Conservation (phyloP, 768 basidiomycete species). For the Psilocybe tampanensis region DNA sequence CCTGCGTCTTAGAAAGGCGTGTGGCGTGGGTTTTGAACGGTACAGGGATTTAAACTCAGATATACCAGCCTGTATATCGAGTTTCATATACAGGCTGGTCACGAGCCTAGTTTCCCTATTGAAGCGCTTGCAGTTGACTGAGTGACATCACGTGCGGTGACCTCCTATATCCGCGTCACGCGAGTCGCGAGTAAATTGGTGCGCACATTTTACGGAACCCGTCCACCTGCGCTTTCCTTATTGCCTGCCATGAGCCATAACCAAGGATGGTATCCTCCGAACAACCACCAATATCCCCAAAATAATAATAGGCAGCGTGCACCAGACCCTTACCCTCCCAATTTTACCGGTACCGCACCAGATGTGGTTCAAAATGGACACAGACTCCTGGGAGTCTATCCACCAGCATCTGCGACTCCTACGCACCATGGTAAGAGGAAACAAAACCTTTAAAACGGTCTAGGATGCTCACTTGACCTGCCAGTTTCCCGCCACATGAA, state of each 20-base stretch:
- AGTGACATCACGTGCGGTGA: conserved; percentile 19
- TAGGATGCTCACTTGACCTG: conserved; percentile 6
- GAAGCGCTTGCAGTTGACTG: too few relatives aligned
- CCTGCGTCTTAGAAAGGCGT: too few relatives aligned
- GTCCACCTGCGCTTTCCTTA: conserved; percentile 4
- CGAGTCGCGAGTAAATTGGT: conserved; percentile 22
- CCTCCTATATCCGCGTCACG: conserved; percentile 24
- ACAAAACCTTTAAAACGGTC: not conserved
- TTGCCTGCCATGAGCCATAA: conserved; percentile 35
- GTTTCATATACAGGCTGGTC: too few relatives aligned
- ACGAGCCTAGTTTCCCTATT: too few relatives aligned
- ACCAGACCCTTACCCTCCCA: conserved; percentile 18
- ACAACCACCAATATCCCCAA: conserved; percentile 30
- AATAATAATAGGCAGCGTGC: conserved; percentile 19
- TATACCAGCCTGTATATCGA: too few relatives aligned
- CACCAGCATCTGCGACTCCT: conserved; percentile 78
- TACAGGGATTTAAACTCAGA: too few relatives aligned
- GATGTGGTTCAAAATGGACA: conserved; percentile 72
- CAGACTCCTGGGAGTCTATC: conserved; percentile 65
- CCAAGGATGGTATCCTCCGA: conserved; percentile 30
- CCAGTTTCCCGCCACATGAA: conserved; percentile 69
- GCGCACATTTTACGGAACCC: conserved; percentile 1
- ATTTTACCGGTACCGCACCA: conserved; percentile 26
- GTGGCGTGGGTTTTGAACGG: too few relatives aligned
- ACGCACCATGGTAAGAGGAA: conserved; percentile 63